phyloP scores from a whole-genome alignment of 2,329 filamentous ascomycete genomes.

The Aspergillus neoniger region DNA sequence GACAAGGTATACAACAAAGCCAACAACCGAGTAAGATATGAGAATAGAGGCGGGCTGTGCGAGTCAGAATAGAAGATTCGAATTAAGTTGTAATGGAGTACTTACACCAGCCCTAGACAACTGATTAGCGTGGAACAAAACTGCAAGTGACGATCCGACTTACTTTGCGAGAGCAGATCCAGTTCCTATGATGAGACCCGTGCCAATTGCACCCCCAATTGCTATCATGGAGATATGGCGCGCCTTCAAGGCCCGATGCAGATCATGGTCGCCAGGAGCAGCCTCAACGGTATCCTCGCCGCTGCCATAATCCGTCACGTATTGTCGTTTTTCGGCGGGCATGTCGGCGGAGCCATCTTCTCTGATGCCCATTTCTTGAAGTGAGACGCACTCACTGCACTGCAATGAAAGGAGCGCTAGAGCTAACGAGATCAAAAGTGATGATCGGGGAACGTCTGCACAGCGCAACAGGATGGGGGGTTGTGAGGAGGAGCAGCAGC shows the following conservation, averaged over 20 bases:
- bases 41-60: constrained; percentile 43
- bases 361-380: constrained; percentile 18
- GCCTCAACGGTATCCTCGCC: constrained; percentile 29
- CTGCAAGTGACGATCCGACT: constrained; percentile 9
- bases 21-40: constrained; percentile 48
- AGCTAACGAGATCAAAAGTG: background rate
- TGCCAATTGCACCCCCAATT: constrained; percentile 48
- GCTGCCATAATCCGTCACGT: background rate
- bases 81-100: constrained; percentile 8
- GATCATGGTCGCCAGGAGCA: constrained; percentile 31
- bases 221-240: constrained; percentile 48
- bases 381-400: background rate
- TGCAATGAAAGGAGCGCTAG: background rate
- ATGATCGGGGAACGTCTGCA: background rate
- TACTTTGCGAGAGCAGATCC: constrained; percentile 42
- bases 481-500: background rate
- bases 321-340: constrained; percentile 18
- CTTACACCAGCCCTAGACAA: constrained; percentile 39
- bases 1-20: constrained; percentile 71
- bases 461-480: background rate
- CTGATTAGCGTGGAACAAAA: background rate
- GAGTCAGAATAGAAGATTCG: background rate
- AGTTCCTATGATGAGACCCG: constrained; percentile 45
- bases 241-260: constrained; percentile 47
- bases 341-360: constrained; percentile 26